Conservation (phyloP, 192 early-diverging fungal species). For the Spizellomyces sp. region DNA sequence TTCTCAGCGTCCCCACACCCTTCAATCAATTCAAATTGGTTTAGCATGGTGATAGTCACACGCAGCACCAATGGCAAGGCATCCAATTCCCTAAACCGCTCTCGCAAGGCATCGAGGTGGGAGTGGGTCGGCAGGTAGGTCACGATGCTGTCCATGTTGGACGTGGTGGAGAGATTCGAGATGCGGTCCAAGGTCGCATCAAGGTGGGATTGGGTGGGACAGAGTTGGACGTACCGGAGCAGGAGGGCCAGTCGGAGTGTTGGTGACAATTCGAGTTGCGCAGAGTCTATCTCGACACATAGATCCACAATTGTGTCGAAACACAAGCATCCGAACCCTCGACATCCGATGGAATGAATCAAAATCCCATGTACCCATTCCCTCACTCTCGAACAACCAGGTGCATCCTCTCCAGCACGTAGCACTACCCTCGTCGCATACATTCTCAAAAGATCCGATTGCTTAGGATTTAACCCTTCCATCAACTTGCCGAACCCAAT, state of each 20-base stretch:
- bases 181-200: too few relatives aligned
- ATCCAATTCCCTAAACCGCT: too few relatives aligned
- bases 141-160: too few relatives aligned
- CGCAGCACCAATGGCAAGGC: too few relatives aligned
- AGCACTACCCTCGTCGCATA: background rate
- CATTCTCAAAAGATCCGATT: background rate
- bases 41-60: too few relatives aligned
- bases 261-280: background rate
- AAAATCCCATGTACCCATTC: background rate
- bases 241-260: background rate
- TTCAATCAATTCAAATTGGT: too few relatives aligned
- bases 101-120: too few relatives aligned
- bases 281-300: background rate
- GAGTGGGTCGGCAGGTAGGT: too few relatives aligned
- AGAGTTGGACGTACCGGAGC: background rate
- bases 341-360: background rate
- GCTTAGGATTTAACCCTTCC: background rate
- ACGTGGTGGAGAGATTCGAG: too few relatives aligned
- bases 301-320: background rate
- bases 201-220: too few relatives aligned
- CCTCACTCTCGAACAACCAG: background rate
- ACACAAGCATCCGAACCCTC: background rate
- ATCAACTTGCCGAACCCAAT: background rate
- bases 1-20: too few relatives aligned
- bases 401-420: conserved; percentile 1